Percentiles rank a stretch among this genome's conserved stretches.
These are phyloP conservation scores for Strobilomyces echinocephalus DNA, from an alignment of 768 basidiomycete species.

Conservation along the genomic window DNA sequence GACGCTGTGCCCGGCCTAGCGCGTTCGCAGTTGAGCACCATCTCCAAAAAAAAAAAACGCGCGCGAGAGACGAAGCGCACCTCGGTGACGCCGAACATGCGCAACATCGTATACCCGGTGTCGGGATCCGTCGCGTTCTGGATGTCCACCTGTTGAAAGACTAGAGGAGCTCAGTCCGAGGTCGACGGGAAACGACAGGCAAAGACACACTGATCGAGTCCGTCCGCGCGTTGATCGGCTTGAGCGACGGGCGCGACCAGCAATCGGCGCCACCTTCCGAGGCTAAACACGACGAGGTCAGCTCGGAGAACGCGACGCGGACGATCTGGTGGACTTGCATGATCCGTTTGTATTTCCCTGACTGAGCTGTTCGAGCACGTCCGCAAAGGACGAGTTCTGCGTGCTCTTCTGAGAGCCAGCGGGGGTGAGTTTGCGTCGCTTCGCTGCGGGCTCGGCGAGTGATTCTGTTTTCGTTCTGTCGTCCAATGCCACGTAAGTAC, in stretches of 20 bases:
- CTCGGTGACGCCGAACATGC: slow-evolving; percentile 91
- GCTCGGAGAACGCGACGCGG: not conserved
- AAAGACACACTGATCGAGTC: slow-evolving; percentile 61
- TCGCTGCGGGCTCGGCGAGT: slow-evolving; percentile 39
- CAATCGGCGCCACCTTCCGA: slow-evolving; percentile 74
- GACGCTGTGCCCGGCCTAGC: slow-evolving; percentile 82
- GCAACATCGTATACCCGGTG: slow-evolving; percentile 41
- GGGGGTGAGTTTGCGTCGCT: slow-evolving; percentile 50
- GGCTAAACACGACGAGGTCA: slow-evolving; percentile 32
- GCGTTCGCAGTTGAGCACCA: not conserved
- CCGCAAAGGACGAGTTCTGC: slow-evolving; percentile 47
- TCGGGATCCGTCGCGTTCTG: slow-evolving; percentile 55
- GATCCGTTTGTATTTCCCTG: slow-evolving; percentile 39
- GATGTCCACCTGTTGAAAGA: slow-evolving; percentile 96
- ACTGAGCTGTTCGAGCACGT: slow-evolving; percentile 59
- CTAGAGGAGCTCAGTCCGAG: slow-evolving; percentile 34
- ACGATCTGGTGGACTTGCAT: slow-evolving; percentile 32
- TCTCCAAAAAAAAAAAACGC: not conserved
- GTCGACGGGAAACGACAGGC: not conserved
- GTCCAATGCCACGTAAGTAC: slow-evolving; percentile 4
- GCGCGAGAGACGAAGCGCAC: slow-evolving; percentile 40
- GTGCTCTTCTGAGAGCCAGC: slow-evolving; percentile 25
- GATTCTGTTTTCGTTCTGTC: slow-evolving; percentile 23
- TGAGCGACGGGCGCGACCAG: slow-evolving; percentile 65
- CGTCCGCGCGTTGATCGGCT: slow-evolving; percentile 49